A percentile compares a stretch with the other conserved stretches of the same genome.
Evolutionary conservation across 805 yeast genomes (phyloP).

Genomic region (Lachancea sp.): DNA sequence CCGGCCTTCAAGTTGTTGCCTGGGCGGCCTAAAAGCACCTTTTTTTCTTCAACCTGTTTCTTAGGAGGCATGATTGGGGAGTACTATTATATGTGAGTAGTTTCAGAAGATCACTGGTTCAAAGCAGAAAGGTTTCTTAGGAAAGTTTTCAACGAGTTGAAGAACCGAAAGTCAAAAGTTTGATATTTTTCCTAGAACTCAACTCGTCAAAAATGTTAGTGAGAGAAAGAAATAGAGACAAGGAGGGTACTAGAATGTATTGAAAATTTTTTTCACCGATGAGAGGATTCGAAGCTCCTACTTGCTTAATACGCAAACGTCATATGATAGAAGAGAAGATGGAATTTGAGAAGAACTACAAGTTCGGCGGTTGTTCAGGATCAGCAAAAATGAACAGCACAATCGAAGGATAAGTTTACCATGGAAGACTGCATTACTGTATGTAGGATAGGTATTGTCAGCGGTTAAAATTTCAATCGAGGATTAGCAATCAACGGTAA

Average conservation of each 20-base stretch:
- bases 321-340: conserved; percentile 1
- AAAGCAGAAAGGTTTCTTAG: too few relatives aligned
- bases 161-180: not conserved
- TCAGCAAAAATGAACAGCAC: too few relatives aligned
- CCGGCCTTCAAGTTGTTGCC: conserved; percentile 73
- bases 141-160: too few relatives aligned
- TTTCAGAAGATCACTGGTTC: too few relatives aligned
- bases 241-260: not conserved
- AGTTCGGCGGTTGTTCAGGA: too few relatives aligned
- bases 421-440: too few relatives aligned
- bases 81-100: not conserved
- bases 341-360: not conserved
- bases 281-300: not conserved
- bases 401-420: too few relatives aligned
- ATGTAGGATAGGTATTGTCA: too few relatives aligned
- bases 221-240: not conserved
- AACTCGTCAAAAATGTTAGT: not conserved
- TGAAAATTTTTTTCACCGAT: conserved; percentile 1
- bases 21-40: conserved; percentile 77
- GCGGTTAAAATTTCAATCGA: too few relatives aligned
- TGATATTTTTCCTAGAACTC: not conserved
- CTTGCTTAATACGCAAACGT: not conserved
- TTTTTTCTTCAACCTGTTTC: conserved; percentile 46
- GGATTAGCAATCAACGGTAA: too few relatives aligned
- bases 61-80: conserved; percentile 35